Base-by-base conservation (phyloP, 495 filamentous ascomycete species). In the Talaromyces thailandensis region DNA sequence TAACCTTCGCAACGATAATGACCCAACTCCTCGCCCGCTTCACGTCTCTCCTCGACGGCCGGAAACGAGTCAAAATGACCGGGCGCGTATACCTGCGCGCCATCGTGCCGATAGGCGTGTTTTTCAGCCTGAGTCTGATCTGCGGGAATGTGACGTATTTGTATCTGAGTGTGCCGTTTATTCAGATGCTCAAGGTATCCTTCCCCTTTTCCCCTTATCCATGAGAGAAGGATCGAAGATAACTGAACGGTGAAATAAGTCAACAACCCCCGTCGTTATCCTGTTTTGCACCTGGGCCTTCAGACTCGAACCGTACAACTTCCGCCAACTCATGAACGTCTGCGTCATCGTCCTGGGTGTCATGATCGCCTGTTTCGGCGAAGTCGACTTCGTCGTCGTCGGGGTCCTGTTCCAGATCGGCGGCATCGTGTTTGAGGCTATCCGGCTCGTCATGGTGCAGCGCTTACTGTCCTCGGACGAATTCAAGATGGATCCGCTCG, bases 401-500 rank as follows among this genome's bases (percentile, higher is more conserved):
- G 90, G 90, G 14, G 85, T 93, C 67, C 62, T 89, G 26, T 89
- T 81, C 76, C 90, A 93, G 71, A 57, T 84, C 37, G 84, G 80
- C 55, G 88, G 87, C 11, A 85, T 91, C 63, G 65, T 86, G 28
- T 90, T 88, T 69, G 90, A 94, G 70, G 87, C 89, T 24, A 79
- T 88, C 51, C 81, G 89, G n/a, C 74, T 94, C 35, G 84, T 90
- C 65, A 84, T 92, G 83, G 88, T 93, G 60, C 84, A 93, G 73
- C 80, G 84, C 2, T 73, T 94, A 58, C 78, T 93, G 6, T 84
- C 79, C 53, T 84, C 78, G 2, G 76, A 83, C n/a, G 86, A 85
- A 60, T 84, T 82, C 69, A 88, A 88, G 70, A 92, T 94, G 90
- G 89, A 93, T 65, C 88, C 90, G 24, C 79, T 94, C 16, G 88